Evolutionary conservation across 805 yeast species (phyloP), one percentile per base, ranked within the genome.

Genomic region (Sungouiella blattae): DNA sequence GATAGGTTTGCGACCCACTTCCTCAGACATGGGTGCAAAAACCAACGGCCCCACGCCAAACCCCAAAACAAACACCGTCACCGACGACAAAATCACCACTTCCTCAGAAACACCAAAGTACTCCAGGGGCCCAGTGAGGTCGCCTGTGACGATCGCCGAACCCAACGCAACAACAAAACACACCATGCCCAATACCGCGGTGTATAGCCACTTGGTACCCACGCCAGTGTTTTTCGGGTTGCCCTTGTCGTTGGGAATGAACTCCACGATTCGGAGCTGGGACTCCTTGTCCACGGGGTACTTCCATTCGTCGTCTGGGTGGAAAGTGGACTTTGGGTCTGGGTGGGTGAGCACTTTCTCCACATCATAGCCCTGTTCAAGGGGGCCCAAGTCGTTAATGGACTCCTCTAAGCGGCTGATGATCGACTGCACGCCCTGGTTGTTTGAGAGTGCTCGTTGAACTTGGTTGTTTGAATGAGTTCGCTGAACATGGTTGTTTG

Each of bases 1-100:
- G 27, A 79, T 62, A 15, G 64, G 62, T 37, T 62, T 63, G 53
- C 87, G 64, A 12, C 86, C 85, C 25, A 75, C 52, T 53, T 77
- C 83, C 55, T 80, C 87, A 8, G 80, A 73, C 8, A 79, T 44
- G 27, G 85, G 85, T 15, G 85, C 83, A 55, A 79, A 78, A 16
- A 75, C 48, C 38, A 76, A 55, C 1, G 86, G 86, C 15, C 84
- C 85, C 43, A 79, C 63, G 32, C 83, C 84, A 45, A 77, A 79
- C 9, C 85, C 84, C 37, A 78, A 45, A 29, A 78, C 84, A 47
- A 77, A 72, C 34, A 75, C 59, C 1, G 83, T 74, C 3, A 78
- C 79, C 1, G 65, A 54, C 2, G 81, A 64, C 34, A 78, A 59
- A 47, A 78, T 77, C 24, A 75, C 62, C 17, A 78, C 83, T 49